Conservation (phyloP, 495 filamentous ascomycete species). For the Aspergillus bridgeri region DNA sequence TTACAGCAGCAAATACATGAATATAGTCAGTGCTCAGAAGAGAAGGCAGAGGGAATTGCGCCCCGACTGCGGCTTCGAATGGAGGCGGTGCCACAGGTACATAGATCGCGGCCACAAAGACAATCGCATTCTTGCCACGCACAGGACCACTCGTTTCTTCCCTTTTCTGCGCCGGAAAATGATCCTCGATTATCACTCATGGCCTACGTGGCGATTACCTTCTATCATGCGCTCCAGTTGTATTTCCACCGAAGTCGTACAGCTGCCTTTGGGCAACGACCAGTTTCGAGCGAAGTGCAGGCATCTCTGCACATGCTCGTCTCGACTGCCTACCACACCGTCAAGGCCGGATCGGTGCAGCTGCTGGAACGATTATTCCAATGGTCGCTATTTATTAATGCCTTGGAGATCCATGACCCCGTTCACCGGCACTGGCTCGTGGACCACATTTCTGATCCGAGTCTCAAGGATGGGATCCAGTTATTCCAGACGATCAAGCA, state of each 20-base stretch:
- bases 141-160: background rate
- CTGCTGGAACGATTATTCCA: conserved; percentile 14
- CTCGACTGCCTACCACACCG: conserved; percentile 7
- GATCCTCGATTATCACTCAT: conserved; percentile 1
- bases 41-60: background rate
- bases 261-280: conserved; percentile 5
- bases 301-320: conserved; percentile 4
- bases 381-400: conserved; percentile 15
- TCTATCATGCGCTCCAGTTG: conserved; percentile 11
- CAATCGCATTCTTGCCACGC: background rate
- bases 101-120: background rate
- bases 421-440: conserved; percentile 12
- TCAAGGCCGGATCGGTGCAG: conserved; percentile 6
- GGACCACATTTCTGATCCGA: conserved; percentile 10
- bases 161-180: background rate
- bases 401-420: conserved; percentile 9
- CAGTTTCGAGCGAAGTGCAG: conserved; percentile 1
- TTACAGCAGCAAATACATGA: conserved; percentile 14
- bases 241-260: conserved; percentile 10
- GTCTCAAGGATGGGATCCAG: conserved; percentile 5
- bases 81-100: conserved; percentile 3
- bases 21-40: conserved; percentile 1
- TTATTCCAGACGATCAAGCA: background rate
- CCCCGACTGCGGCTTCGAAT: background rate
- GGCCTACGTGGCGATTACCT: conserved; percentile 8